Evolutionary conservation across 768 basidiomycete genomes (phyloP).

Genomic region (Leucogyrophana mollusca): DNA sequence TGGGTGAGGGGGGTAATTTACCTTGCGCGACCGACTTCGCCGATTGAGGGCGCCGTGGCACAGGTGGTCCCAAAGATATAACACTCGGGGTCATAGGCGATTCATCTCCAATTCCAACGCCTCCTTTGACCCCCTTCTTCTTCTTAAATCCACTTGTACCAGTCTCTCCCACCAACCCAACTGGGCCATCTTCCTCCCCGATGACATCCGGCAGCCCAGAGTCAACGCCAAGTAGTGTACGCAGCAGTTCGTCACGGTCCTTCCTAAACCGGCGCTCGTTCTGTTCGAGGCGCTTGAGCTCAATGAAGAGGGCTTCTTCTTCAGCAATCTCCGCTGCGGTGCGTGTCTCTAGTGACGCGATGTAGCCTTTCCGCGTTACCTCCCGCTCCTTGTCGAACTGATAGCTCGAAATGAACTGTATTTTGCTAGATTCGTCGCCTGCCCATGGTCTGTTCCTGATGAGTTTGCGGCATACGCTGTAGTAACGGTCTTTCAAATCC

Average conservation of each 20-base stretch:
- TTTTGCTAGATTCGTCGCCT: slow-evolving; percentile 75
- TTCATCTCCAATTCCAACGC: slow-evolving; percentile 28
- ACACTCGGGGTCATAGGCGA: slow-evolving; percentile 34
- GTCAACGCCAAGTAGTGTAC: slow-evolving; percentile 82
- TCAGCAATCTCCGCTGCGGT: slow-evolving; percentile 88
- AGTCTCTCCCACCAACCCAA: slow-evolving; percentile 42
- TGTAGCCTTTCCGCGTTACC: slow-evolving; percentile 82
- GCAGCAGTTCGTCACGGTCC: slow-evolving; percentile 84
- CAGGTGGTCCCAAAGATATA: slow-evolving; percentile 36
- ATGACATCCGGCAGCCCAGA: slow-evolving; percentile 77
- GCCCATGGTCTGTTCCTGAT: slow-evolving; percentile 81
- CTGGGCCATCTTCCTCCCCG: slow-evolving; percentile 58
- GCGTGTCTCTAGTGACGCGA: slow-evolving; percentile 84
- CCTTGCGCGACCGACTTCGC: slow-evolving; percentile 62
- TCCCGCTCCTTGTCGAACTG: slow-evolving; percentile 94
- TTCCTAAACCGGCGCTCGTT: slow-evolving; percentile 84
- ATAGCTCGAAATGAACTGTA: slow-evolving; percentile 65
- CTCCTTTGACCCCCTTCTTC: slow-evolving; percentile 49
- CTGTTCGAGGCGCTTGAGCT: slow-evolving; percentile 94
- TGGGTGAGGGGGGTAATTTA: slow-evolving; percentile 26
- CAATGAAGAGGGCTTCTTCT: slow-evolving; percentile 92
- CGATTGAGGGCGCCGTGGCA: slow-evolving; percentile 38
- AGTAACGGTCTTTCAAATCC: slow-evolving; percentile 96
- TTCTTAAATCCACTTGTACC: slow-evolving; percentile 39
- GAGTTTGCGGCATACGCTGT: slow-evolving; percentile 85